Base-by-base conservation (phyloP, 2,329 filamentous ascomycete genomes). In the Fusarium oligoseptatum region DNA sequence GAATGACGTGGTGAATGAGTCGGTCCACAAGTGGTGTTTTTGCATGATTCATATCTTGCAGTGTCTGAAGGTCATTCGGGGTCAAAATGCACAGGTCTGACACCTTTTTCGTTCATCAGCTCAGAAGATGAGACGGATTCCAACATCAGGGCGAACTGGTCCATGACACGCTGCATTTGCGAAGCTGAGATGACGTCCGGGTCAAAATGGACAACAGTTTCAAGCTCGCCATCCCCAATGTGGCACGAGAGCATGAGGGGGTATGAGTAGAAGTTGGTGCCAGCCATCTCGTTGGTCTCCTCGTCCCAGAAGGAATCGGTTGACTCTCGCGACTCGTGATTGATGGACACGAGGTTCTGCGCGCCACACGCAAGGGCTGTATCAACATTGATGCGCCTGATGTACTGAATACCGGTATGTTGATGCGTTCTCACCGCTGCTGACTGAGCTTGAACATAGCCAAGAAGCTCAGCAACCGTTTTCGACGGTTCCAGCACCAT, bases 191-290 rank as follows among this genome's bases (percentile, higher is more conserved):
- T 24, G 2, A 77, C 24, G 2, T 64, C n/a, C 0, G 43, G 11
- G 22, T 78, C 76, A 24, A 74, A 78, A 27, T 78, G 76, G 0
- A 78, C 72, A 20, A 74, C 68, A 14, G 74, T 74, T 20, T 78
- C 76, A 3, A 78, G n/a, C 36, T 70, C 58, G 0, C 45, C 39
- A 9, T 75, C 70, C 6, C 57, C 32, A 6, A 77, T 45, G 22
- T 78, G 76, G 3, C 76, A 78, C 1, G 76, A 78, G 0, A 78
- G 66, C 76, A 78, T 78, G n/a, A 78, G 70, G 0, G 76, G 72
- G 20, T 78, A 78, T 0, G 76, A 77, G 5, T 78, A 78, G 24
- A 78, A 78, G 27, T 77, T 77, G 1, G 76, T 77, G 3, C 76
- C 76, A 1, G 66, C 76, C 76, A 78, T 78, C 60, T 76, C 74